These are phyloP conservation scores for Nosema muscidifuracis DNA, from an alignment of 371 early-diverging fungal genomes.

Conservation along the genomic window DNA sequence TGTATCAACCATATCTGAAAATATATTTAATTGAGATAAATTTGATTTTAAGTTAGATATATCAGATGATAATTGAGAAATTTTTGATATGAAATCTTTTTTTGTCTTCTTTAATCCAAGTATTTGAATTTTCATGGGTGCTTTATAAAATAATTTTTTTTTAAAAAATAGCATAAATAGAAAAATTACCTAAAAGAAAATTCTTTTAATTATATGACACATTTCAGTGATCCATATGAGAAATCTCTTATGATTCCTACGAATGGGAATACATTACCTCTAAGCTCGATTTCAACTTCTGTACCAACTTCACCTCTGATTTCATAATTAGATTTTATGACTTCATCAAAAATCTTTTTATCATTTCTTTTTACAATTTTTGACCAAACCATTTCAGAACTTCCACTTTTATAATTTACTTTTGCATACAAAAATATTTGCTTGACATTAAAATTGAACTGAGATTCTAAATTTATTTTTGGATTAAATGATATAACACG, in stretches of 20 bases:
- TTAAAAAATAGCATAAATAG: background rate
- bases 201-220: conserved; percentile 3
- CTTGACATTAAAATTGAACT: conserved; percentile 52
- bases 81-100: background rate
- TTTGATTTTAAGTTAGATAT: background rate
- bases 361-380: conserved; percentile 40
- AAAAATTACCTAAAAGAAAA: background rate
- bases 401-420: background rate
- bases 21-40: conserved; percentile 10
- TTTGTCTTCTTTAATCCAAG: conserved; percentile 14
- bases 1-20: conserved; percentile 3
- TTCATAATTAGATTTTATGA: conserved; percentile 17
- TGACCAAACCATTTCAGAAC: conserved; percentile 50
- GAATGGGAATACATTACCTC: conserved; percentile 43
- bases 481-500: conserved; percentile 34
- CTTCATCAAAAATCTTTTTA: conserved; percentile 25
- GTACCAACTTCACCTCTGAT: background rate
- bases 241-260: conserved; percentile 39
- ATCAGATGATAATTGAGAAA: conserved; percentile 4
- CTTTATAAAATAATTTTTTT: conserved; percentile 2
- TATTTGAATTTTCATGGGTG: conserved; percentile 10
- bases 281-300: conserved; percentile 32
- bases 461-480: conserved; percentile 37
- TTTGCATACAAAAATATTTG: conserved; percentile 52
- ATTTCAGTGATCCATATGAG: conserved; percentile 19